Evolutionary conservation across 768 basidiomycete species (phyloP).

Genomic region (Inosperma sp.): DNA sequence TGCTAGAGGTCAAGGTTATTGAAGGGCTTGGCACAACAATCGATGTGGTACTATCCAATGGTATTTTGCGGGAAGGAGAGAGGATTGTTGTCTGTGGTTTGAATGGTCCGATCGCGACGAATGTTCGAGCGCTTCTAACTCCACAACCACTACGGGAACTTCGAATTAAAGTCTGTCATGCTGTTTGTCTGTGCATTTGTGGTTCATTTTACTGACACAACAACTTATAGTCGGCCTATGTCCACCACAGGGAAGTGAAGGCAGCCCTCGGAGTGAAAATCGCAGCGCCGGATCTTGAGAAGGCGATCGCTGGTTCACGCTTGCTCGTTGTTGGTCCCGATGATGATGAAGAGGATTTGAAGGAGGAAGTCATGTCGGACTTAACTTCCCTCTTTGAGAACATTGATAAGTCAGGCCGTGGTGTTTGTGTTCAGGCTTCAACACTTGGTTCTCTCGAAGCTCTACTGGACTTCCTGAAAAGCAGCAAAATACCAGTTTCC

Average conservation of each 20-base stretch:
- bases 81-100: conserved; percentile 94
- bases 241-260: conserved; percentile 96
- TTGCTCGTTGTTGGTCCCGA: conserved; percentile 90
- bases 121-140: conserved; percentile 88
- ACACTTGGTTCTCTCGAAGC: conserved; percentile 97
- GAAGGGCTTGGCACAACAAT: conserved; percentile 98
- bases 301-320: conserved; percentile 95
- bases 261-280: conserved; percentile 97
- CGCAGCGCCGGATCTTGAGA: conserved; percentile 90
- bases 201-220: conserved; percentile 11
- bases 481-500: conserved; percentile 94
- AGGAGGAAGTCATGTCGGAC: conserved; percentile 96
- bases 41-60: conserved; percentile 94
- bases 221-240: conserved; percentile 74
- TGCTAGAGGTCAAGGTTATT: conserved; percentile 97
- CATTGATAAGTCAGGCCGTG: conserved; percentile 92
- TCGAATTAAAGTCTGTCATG: conserved; percentile 75
- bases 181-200: conserved; percentile 4
- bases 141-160: conserved; percentile 95
- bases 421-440: conserved; percentile 96
- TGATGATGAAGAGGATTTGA: conserved; percentile 92
- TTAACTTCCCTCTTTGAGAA: conserved; percentile 82
- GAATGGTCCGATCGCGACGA: conserved; percentile 95
- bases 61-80: conserved; percentile 87
- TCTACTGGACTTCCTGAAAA: conserved; percentile 89